Conservation (phyloP, 2,329 filamentous ascomycete species). For the Beauveria scarabaeidicola region DNA sequence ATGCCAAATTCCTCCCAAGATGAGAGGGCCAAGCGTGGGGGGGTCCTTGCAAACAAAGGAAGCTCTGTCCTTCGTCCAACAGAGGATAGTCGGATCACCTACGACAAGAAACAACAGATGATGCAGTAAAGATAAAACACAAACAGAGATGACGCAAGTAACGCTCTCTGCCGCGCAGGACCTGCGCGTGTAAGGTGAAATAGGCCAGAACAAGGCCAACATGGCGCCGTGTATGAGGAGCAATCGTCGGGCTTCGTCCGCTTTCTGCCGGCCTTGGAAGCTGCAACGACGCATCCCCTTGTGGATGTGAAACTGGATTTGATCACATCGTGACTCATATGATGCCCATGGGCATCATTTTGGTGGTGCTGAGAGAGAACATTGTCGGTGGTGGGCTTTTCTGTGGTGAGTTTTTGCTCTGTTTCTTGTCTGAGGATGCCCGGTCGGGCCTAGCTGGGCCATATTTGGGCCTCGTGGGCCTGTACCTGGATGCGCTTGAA, state of each 20-base stretch:
- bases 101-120: no score
- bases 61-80: no score
- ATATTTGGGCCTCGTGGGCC: not conserved
- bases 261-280: conserved; percentile 28
- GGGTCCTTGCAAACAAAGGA: no score
- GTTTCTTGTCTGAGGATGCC: not conserved
- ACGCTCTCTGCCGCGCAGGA: not conserved
- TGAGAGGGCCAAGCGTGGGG: no score
- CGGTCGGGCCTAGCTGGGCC: not conserved
- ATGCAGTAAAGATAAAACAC: no score
- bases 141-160: not conserved
- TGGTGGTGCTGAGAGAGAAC: conserved; percentile 40
- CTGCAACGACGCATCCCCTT: conserved; percentile 10
- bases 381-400: conserved; percentile 42
- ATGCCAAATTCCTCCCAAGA: no score
- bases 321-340: conserved; percentile 50
- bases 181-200: not conserved
- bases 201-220: conserved; percentile 40
- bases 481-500: not conserved
- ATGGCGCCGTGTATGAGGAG: conserved; percentile 39
- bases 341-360: conserved; percentile 45
- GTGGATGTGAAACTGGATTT: conserved; percentile 32
- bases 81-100: no score
- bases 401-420: not conserved
- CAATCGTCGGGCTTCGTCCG: conserved; percentile 39